phyloP scores from a whole-genome alignment of 805 yeast species.

The Wickerhamiella sergipiensis region DNA sequence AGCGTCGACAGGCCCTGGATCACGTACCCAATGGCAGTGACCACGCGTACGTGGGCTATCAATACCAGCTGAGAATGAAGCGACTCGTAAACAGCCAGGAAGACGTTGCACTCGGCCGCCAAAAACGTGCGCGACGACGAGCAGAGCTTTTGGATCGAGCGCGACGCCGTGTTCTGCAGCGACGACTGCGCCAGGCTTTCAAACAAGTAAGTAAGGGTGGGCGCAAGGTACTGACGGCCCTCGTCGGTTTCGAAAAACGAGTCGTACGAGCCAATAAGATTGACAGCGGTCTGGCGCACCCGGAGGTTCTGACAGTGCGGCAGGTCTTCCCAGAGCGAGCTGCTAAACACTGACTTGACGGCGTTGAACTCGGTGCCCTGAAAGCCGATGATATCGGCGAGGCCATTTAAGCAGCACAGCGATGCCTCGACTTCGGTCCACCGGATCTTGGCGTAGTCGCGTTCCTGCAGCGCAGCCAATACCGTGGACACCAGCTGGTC shows the following conservation, averaged over 20 bases:
- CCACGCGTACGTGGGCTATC: conserved; percentile 23
- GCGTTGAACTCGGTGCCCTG: conserved; percentile 22
- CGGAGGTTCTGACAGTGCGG: conserved; percentile 15
- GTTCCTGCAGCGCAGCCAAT: conserved; percentile 4
- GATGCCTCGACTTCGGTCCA: conserved; percentile 45
- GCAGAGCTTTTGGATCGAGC: conserved; percentile 40
- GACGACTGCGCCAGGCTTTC: conserved; percentile 22
- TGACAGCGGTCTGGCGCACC: conserved; percentile 38
- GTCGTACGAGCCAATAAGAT: conserved; percentile 44
- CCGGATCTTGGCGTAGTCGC: conserved; percentile 5
- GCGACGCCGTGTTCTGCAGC: conserved; percentile 32
- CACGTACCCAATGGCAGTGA: conserved; percentile 22
- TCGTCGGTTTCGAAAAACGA: conserved; percentile 39
- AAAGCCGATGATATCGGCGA: conserved; percentile 38
- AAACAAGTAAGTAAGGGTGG: conserved; percentile 45
- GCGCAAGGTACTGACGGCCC: conserved; percentile 35
- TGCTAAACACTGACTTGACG: conserved; percentile 18
- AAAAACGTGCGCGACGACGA: conserved; percentile 20
- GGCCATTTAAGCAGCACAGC: conserved; percentile 40
- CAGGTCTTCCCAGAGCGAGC: conserved; percentile 21
- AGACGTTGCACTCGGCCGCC: conserved; percentile 16
- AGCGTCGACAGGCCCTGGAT: conserved; percentile 17
- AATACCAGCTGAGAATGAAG: conserved; percentile 12
- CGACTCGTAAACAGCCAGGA: conserved; percentile 19
- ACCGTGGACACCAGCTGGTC: conserved; percentile 26